These are phyloP conservation scores for Nannizzia gypsea DNA, from an alignment of 2,329 filamentous ascomycete species.

Conservation along the genomic window DNA sequence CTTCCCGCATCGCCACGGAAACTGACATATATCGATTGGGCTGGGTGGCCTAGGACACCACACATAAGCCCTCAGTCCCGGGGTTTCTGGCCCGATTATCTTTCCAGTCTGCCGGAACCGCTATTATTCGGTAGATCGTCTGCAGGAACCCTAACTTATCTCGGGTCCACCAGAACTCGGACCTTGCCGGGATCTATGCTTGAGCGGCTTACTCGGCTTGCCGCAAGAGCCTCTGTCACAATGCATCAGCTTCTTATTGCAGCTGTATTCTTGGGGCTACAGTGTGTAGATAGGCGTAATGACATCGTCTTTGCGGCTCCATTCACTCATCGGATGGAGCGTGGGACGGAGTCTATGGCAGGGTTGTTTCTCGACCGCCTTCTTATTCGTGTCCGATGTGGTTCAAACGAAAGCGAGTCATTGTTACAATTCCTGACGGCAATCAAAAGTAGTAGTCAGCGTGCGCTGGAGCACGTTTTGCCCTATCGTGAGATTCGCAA, in stretches of 20 bases:
- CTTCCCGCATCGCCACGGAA: background rate
- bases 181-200: background rate
- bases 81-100: background rate
- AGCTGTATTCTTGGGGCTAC: background rate
- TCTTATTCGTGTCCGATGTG: slow-evolving; percentile 6
- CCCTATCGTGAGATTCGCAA: background rate
- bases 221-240: background rate
- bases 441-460: background rate
- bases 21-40: background rate
- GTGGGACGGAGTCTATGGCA: background rate
- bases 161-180: background rate
- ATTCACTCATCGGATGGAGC: slow-evolving; percentile 1
- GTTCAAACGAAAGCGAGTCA: background rate
- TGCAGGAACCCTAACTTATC: background rate
- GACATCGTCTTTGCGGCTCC: slow-evolving; percentile 1
- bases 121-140: background rate
- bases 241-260: slow-evolving; percentile 1
- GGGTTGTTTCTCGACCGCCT: slow-evolving; percentile 5
- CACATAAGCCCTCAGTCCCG: background rate
- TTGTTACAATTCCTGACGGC: background rate
- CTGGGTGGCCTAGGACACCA: background rate
- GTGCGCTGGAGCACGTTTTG: background rate
- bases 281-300: slow-evolving; percentile 1
- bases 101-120: background rate
- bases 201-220: background rate